Evolutionary conservation across 805 yeast species (phyloP), one percentile per base, ranked within the genome.

Genomic region (Candida coleopterorum): DNA sequence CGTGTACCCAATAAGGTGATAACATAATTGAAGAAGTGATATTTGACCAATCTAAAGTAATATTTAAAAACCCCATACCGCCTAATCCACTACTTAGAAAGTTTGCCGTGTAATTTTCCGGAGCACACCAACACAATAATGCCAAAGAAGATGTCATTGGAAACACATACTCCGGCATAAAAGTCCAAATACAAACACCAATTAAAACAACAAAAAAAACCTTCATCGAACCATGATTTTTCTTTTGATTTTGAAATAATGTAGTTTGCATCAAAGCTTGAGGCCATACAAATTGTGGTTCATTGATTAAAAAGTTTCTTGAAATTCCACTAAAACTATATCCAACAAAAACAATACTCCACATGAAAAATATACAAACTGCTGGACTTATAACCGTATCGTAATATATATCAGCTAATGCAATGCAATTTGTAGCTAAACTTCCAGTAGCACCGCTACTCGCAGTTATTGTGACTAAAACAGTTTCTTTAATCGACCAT

Each of bases 311-410:
- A 33, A 66, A 58, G 25, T 57, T 54, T 35, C 67, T 56, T 5
- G 75, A 74, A 18, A 70, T 62, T 1, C 72, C 72, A 16, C 72
- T 72, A 46, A 61, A 69, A 5, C 75, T 66, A 44, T 70, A 70
- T 1, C 76, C 76, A 2, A 65, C 59, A 52, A 70, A 68, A 9
- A 70, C 75, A 26, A 70, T 70, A 4, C 71, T 51, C 54, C 66
- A 64, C 75, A 70, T 70, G 47, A 66, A 70, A 6, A 53, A 40
- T 11, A 70, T 43, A 2, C 73, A 70, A 7, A 60, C 52, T 2
- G 43, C 41, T 0, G 64, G 61, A 38, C 49, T 46, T 22, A 68
- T 58, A 6, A 49, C 53, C 16, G 55, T 52, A 9, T 54, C 61
- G 40, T 66, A 71, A 42, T 61, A 60, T 1, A 68, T 45, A 38